Evolutionary conservation across 768 basidiomycete species (phyloP).

Genomic region (Sporobolomyces pararoseus): DNA sequence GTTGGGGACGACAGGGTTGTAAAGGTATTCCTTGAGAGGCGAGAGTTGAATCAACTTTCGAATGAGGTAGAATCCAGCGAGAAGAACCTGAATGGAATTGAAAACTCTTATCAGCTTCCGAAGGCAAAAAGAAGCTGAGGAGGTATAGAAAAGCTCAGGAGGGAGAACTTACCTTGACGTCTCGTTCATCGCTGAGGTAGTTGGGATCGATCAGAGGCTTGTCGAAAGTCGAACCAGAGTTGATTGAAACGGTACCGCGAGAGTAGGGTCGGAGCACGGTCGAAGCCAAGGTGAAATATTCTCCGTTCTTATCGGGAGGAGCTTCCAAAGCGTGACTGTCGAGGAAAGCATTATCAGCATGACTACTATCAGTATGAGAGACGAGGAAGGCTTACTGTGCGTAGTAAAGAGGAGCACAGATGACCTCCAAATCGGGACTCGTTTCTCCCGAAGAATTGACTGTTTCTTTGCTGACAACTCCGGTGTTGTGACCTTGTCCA

Average conservation of each 20-base stretch:
- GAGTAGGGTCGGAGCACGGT: constrained; percentile 27
- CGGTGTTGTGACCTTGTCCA: not conserved
- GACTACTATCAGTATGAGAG: not conserved
- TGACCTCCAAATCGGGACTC: constrained; percentile 39
- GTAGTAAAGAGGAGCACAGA: constrained; percentile 25
- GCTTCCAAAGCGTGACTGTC: constrained; percentile 17
- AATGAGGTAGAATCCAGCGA: constrained; percentile 35
- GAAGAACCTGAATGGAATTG: constrained; percentile 29
- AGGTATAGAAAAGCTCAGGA: too few species aligned
- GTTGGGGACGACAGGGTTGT: constrained; percentile 4
- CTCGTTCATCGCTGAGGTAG: constrained; percentile 27
- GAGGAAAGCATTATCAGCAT: not conserved
- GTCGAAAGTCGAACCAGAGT: constrained; percentile 24
- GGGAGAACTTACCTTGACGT: constrained; percentile 33
- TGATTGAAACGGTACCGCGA: constrained; percentile 29
- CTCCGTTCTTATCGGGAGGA: not conserved
- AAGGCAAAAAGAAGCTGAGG: not conserved
- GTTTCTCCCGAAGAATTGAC: constrained; percentile 31
- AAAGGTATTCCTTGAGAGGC: constrained; percentile 23
- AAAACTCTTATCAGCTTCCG: not conserved
- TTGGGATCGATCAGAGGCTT: constrained; percentile 38
- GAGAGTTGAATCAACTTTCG: constrained; percentile 22
- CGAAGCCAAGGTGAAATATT: constrained; percentile 34
- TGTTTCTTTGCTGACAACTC: not conserved
- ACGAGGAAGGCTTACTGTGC: constrained; percentile 4